Conservation (phyloP, 106 monocot species). For the Apostasia shenzhenica region DNA sequence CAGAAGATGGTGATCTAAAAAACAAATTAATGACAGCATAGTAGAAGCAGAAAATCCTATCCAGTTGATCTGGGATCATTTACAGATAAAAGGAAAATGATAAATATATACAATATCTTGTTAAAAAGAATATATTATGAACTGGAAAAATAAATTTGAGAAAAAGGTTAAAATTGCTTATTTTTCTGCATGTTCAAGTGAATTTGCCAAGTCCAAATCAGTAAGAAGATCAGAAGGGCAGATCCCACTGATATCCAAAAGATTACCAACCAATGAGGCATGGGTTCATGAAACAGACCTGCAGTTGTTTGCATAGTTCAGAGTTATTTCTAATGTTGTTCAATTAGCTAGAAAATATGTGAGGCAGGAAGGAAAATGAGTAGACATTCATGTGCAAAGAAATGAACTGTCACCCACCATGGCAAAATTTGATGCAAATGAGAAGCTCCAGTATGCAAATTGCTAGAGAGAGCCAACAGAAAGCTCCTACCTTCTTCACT, state of each 20-base stretch:
- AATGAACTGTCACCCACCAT: conserved; percentile 33
- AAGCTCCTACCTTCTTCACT: conserved; percentile 85
- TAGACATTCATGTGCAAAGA: background rate
- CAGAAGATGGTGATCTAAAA: no score
- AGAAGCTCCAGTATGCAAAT: conserved; percentile 98
- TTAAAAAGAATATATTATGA: no score
- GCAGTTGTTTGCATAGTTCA: background rate
- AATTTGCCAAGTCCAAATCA: conserved; percentile 65
- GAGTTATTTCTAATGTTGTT: background rate
- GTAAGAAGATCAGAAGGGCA: conserved; percentile 38
- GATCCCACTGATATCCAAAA: conserved; percentile 53
- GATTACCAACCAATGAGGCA: conserved; percentile 67
- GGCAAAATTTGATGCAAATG: conserved; percentile 86
- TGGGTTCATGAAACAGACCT: conserved; percentile 78
- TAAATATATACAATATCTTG: no score
- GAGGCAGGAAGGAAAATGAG: background rate
- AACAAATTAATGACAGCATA: no score
- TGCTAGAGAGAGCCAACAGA: conserved; percentile 93
- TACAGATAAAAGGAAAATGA: no score
- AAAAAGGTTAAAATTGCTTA: conserved; percentile 21
- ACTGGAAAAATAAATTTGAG: no score
- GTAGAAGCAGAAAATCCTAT: no score
- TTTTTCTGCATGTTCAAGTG: conserved; percentile 50
- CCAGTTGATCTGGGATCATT: no score
- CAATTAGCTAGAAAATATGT: background rate